Evolutionary conservation across 306 rosid species (phyloP).

Genomic region (Potentilla sterilis): DNA sequence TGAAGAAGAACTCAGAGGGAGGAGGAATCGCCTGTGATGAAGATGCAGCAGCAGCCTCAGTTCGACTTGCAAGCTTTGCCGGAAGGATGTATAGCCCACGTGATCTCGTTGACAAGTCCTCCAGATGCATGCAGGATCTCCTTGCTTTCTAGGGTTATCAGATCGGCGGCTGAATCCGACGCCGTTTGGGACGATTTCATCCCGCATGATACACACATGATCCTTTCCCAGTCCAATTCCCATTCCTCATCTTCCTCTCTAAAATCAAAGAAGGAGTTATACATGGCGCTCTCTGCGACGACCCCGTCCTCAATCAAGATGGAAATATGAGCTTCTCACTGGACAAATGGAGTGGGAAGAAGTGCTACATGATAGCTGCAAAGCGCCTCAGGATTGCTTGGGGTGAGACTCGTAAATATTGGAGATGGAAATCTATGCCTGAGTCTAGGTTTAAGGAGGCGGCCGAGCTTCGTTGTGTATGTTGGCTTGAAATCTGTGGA

Average conservation of each 20-base stretch:
- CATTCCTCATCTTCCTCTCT: no score
- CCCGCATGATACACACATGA: not conserved
- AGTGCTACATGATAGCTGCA: not conserved
- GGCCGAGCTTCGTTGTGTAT: slow-evolving; percentile 44
- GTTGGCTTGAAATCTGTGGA: slow-evolving; percentile 69
- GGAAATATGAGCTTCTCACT: slow-evolving; percentile 61
- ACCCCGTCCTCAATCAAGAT: slow-evolving; percentile 50
- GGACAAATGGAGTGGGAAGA: slow-evolving; percentile 33
- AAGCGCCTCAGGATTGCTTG: slow-evolving; percentile 42
- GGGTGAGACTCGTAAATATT: slow-evolving; percentile 47
- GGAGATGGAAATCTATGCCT: slow-evolving; percentile 47
- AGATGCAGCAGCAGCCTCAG: not conserved
- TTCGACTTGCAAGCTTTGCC: slow-evolving; percentile 41
- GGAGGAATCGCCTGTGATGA: not conserved
- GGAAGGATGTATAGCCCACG: slow-evolving; percentile 32
- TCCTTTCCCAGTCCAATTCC: slow-evolving; percentile 13
- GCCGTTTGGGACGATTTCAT: not conserved
- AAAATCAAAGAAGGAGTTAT: slow-evolving; percentile 43
- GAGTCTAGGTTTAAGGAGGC: slow-evolving; percentile 56
- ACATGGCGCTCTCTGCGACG: slow-evolving; percentile 36
- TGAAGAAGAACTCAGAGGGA: not conserved
- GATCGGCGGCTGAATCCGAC: not conserved
- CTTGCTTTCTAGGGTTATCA: not conserved
- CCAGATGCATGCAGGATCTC: not conserved
- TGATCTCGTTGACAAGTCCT: not conserved